Percentiles rank a stretch among this genome's conserved stretches.
phyloP scores from a whole-genome alignment of 139 green algal species.

The Coccomyxa sp. region DNA sequence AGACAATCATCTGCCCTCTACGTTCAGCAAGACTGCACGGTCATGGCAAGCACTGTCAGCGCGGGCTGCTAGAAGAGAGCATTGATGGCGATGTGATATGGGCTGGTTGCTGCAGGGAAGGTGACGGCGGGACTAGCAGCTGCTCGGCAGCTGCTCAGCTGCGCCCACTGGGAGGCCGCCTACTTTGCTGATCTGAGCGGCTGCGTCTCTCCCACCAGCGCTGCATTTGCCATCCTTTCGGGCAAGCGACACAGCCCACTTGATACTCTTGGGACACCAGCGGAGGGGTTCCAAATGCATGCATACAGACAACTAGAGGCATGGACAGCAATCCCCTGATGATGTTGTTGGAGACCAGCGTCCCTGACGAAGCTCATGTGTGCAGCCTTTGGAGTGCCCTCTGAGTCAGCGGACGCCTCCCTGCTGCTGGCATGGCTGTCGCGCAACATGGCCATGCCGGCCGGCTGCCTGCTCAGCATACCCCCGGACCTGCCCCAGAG shows the following conservation, averaged over 20 bases:
- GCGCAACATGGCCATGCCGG: background rate
- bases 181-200: slow-evolving; percentile 14
- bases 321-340: too few species aligned
- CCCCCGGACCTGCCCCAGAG: background rate
- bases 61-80: too few species aligned
- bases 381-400: slow-evolving; percentile 13
- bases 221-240: slow-evolving; percentile 10
- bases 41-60: too few species aligned
- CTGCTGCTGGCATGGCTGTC: slow-evolving; percentile 12
- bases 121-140: slow-evolving; percentile 1
- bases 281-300: too few species aligned
- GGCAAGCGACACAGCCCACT: too few species aligned
- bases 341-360: too few species aligned
- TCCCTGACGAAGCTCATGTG: too few species aligned
- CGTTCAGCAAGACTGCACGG: too few species aligned
- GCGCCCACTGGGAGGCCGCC: slow-evolving; percentile 7
- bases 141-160: slow-evolving; percentile 5
- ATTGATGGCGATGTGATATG: too few species aligned
- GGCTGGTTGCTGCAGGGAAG: slow-evolving; percentile 7
- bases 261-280: too few species aligned
- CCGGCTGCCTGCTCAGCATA: slow-evolving; percentile 7
- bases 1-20: too few species aligned
- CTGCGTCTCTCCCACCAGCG: background rate
- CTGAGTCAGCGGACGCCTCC: slow-evolving; percentile 5
- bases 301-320: too few species aligned